Evolutionary conservation across 2,329 filamentous ascomycete species (phyloP), one percentile per base, ranked within the genome.

Genomic region (Trichoderma sp.): DNA sequence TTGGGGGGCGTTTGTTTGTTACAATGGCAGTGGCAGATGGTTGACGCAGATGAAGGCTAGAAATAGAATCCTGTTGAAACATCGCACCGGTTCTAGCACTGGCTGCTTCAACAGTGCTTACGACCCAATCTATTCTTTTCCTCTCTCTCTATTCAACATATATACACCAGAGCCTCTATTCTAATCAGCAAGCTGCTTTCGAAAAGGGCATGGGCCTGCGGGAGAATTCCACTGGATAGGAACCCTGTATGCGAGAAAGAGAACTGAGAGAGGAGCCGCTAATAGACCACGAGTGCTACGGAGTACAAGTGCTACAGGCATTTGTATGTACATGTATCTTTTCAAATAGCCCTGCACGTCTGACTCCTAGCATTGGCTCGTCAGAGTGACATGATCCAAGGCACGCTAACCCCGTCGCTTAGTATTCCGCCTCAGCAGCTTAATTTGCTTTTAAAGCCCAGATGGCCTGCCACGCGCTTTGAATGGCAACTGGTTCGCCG

Each of bases 381-480:
- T 66, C 63, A 66, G 63, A 51, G 63, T 66, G 63, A 66, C 63
- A 66, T 66, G 54, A 66, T 66, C 39, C n/a, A 59, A 51, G 30
- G 28, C 28, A 26, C 63, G 21, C 63, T 49, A 56, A 58, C 37
- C 37, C 52, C 51, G 32, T 66, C 37, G 63, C 52, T 46, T 49
- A 58, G 32, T 34, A 21, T 37, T 18, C 39, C 39, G 39, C 46
- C 32, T 59, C 63, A 59, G 63, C 54, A 66, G 52, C 63, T 66
- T 66, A 58, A 59, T 66, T 66, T 66, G 54, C 39, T 46, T 46
- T 21, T 26, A 24, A 49, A 49, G 43, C 18, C 39, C 10, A 32
- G 24, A 55, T 24, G 34, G 46, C 26, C 37, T 49, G n/a, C 14
- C n/a, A 34, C 24, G 51, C 34, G 37, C 63, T 26, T 56, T 56